Conservation (phyloP, 163 green algal genomes). For the Coccomyxa subellipsoidea region DNA sequence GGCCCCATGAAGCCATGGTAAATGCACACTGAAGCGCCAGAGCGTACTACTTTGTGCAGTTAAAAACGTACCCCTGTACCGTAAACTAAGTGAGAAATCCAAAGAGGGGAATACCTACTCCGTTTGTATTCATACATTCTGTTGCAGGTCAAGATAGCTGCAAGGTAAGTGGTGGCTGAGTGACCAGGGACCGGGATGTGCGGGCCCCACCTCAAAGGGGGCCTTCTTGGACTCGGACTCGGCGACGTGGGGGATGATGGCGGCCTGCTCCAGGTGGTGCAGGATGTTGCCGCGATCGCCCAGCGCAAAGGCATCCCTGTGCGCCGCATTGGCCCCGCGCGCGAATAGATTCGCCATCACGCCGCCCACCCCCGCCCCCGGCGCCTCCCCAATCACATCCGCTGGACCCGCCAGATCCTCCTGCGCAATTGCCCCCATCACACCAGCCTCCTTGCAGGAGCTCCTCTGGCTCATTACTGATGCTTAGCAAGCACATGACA, state of each 20-base stretch:
- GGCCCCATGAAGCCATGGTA: too few species aligned
- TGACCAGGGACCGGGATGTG: too few species aligned
- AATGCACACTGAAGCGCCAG: too few species aligned
- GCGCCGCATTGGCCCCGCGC: conserved; percentile 11
- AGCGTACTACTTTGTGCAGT: too few species aligned
- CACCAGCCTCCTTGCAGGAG: too few species aligned
- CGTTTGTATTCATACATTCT: too few species aligned
- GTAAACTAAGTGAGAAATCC: too few species aligned
- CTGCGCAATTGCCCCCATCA: not conserved
- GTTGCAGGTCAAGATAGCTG: not conserved
- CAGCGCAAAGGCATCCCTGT: conserved; percentile 59
- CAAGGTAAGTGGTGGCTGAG: not conserved
- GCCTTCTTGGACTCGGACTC: conserved; percentile 67
- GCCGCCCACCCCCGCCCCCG: conserved; percentile 15
- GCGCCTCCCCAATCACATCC: conserved; percentile 47
- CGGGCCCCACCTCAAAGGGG: conserved; percentile 72
- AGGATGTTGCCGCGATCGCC: conserved; percentile 68
- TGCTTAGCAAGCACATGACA: too few species aligned
- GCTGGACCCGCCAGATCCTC: conserved; percentile 44
- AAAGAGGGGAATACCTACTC: too few species aligned
- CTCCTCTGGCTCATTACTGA: too few species aligned
- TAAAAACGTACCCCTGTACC: too few species aligned
- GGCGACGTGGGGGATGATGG: conserved; percentile 86
- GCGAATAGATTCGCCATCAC: conserved; percentile 36
- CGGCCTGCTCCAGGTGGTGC: conserved; percentile 70